Conservation (phyloP, 495 filamentous ascomycete genomes). For the Penicillium turbatum region DNA sequence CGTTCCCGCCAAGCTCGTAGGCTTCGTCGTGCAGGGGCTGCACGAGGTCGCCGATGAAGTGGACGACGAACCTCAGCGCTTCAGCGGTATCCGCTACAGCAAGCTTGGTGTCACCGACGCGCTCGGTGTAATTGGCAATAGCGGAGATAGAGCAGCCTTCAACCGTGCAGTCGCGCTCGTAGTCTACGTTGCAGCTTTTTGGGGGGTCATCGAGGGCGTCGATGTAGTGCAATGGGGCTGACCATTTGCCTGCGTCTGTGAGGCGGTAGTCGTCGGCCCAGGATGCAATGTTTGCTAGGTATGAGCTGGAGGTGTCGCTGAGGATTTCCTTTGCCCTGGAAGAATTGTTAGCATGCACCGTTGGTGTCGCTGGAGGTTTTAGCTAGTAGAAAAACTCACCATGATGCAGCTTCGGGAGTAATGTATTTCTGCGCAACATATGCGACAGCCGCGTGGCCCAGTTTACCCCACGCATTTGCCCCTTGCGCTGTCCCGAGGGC, state of each 20-base stretch:
- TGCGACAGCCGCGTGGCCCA: slow-evolving; percentile 60
- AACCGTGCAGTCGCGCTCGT: slow-evolving; percentile 52
- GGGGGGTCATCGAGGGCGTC: slow-evolving; percentile 62
- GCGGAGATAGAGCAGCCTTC: slow-evolving; percentile 58
- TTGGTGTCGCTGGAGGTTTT: too few species aligned
- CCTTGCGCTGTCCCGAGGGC: slow-evolving; percentile 10
- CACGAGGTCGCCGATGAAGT: slow-evolving; percentile 58
- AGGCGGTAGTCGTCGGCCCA: slow-evolving; percentile 60
- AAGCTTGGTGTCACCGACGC: slow-evolving; percentile 21
- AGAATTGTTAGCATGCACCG: not conserved
- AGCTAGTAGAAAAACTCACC: slow-evolving; percentile 7
- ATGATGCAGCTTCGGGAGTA: slow-evolving; percentile 37
- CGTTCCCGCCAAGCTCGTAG: slow-evolving; percentile 54
- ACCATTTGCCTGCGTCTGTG: slow-evolving; percentile 51
- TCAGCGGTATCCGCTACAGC: slow-evolving; percentile 13
- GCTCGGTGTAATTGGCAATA: slow-evolving; percentile 53
- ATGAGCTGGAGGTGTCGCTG: slow-evolving; percentile 42
- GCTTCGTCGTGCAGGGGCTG: slow-evolving; percentile 62
- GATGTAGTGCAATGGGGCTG: slow-evolving; percentile 55
- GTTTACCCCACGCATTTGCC: slow-evolving; percentile 47
- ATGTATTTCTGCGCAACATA: slow-evolving; percentile 56
- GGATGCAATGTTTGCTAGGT: slow-evolving; percentile 55
- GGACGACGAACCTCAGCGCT: slow-evolving; percentile 53
- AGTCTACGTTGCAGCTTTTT: slow-evolving; percentile 51
- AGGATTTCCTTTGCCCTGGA: slow-evolving; percentile 23